Base-by-base conservation (phyloP, 2,329 filamentous ascomycete species). In the Beauveria sp. region DNA sequence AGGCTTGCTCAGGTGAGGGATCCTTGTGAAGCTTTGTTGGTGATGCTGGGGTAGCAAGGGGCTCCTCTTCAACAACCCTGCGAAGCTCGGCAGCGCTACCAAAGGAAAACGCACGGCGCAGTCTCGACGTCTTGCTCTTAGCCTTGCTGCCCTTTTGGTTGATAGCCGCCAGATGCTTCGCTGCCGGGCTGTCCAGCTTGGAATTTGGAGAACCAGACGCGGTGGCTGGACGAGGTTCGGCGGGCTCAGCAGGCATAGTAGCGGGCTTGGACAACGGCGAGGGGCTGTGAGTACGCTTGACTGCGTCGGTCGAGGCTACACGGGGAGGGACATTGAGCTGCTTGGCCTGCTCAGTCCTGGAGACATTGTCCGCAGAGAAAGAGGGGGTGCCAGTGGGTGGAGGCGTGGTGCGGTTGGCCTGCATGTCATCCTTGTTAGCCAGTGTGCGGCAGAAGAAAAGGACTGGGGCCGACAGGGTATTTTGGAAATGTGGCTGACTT, bases 81-180 rank as follows among this genome's bases (percentile, higher is more conserved):
- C 89, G 84, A 53, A 99, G 85, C 71, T 99, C 94, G 9, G 93
- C 91, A 47, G 92, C 91, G 72, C 93, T 97, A 55, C 94, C 92
- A 75, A 99, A 99, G 0, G 94, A 99, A 69, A 99, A 96, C 0
- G 94, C 94, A 67, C 94, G 84, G 60, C 94, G 86, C 63, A 99
- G 79, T 66, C 92, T 83, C 20, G 90, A 92, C 2, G 89, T 90
- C 76, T 97, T 97, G 76, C 87, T 91, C 71, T 91, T 92, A 65
- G 87, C 83, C 70, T 85, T 89, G 30, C 79, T 79, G 59, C 91
- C 90, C 70, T 90, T 93, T 66, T 93, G 89, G 63, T 88, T 93
- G 61, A 97, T 81, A n/a, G 92, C 91, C 51, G 90, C 86, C 44
- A 97, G 82, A 61, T 96, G 91, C 72, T 91, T 88, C 16, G 90